A percentile compares a stretch with the other conserved stretches of the same genome.
phyloP scores from a whole-genome alignment of 2,329 filamentous ascomycete genomes.

The Colletotrichum musicola region DNA sequence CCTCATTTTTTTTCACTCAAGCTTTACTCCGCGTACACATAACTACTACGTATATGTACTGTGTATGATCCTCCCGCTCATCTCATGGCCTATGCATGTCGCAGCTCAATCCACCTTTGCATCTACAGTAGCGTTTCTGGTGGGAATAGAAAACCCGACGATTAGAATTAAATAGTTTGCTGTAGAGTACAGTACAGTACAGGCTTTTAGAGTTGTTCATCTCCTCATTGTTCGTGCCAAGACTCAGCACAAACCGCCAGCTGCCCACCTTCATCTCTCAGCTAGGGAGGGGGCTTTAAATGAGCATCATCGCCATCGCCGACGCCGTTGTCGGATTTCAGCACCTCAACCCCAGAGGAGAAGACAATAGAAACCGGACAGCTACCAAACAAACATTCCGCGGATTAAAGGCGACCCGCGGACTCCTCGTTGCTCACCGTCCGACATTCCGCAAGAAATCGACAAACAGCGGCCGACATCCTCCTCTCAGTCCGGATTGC shows the following conservation, averaged over 20 bases:
- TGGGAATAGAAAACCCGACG: too few relatives aligned
- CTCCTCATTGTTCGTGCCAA: slow-evolving; percentile 5
- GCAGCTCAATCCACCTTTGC: slow-evolving; percentile 8
- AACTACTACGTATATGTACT: too few relatives aligned
- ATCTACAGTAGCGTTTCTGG: neutral
- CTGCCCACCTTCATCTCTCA: slow-evolving; percentile 20
- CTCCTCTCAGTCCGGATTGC: too few relatives aligned
- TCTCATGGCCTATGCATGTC: slow-evolving; percentile 5
- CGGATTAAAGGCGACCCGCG: neutral
- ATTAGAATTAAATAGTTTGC: too few relatives aligned
- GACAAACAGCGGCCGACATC: too few relatives aligned
- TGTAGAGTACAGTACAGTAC: too few relatives aligned
- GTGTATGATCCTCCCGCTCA: slow-evolving; percentile 1
- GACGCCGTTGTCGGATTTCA: neutral
- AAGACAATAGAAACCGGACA: neutral
- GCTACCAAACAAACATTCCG: neutral
- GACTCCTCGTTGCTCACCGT: neutral
- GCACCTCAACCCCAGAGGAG: neutral
- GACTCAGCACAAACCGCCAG: slow-evolving; percentile 10
- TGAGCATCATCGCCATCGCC: slow-evolving; percentile 21
- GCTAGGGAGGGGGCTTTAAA: slow-evolving; percentile 6
- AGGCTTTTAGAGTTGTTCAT: neutral
- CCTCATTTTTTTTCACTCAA: neutral
- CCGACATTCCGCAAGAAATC: too few relatives aligned
- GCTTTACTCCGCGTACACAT: too few relatives aligned